A percentile compares a stretch with the other conserved stretches of the same genome.
Evolutionary conservation across 768 basidiomycete genomes (phyloP).

Genomic region (Daedalea quercina): DNA sequence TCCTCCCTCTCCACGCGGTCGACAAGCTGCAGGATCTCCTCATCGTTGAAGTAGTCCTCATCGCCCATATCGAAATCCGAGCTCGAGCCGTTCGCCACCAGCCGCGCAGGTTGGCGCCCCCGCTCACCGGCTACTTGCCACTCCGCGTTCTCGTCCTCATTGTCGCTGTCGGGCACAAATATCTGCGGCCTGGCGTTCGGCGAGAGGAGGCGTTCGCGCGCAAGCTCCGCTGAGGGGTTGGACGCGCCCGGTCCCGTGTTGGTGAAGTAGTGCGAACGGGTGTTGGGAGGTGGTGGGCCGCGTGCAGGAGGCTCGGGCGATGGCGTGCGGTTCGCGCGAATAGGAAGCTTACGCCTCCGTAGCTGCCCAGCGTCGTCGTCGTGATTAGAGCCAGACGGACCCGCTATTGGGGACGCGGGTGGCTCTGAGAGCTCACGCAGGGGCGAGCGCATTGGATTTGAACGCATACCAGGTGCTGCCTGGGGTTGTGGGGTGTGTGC

Average conservation of each 20-base stretch:
- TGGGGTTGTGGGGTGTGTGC: neutral
- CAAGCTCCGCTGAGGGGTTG: constrained; percentile 27
- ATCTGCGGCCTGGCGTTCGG: constrained; percentile 14
- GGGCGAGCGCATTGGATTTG: constrained; percentile 11
- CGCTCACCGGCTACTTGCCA: neutral
- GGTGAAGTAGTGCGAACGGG: constrained; percentile 16
- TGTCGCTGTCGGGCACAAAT: constrained; percentile 25
- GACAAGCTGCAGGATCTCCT: constrained; percentile 35
- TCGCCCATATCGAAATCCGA: constrained; percentile 5
- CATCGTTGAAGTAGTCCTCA: constrained; percentile 23
- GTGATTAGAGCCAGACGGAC: constrained; percentile 14
- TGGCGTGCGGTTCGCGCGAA: constrained; percentile 9
- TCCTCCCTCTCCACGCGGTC: constrained; percentile 28
- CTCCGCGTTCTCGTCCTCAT: constrained; percentile 17
- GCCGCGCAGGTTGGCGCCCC: neutral
- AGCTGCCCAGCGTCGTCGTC: constrained; percentile 20
- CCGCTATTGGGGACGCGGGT: constrained; percentile 8
- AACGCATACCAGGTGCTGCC: neutral
- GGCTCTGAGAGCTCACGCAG: constrained; percentile 16
- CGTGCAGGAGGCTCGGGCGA: constrained; percentile 16
- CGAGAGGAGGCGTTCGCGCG: constrained; percentile 18
- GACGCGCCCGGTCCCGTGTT: neutral
- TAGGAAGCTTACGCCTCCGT: constrained; percentile 18
- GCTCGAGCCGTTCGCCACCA: neutral
- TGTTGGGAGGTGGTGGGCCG: neutral